Conservation (phyloP, 352 stramenopile genomes). For the Pythium phragmitis region DNA sequence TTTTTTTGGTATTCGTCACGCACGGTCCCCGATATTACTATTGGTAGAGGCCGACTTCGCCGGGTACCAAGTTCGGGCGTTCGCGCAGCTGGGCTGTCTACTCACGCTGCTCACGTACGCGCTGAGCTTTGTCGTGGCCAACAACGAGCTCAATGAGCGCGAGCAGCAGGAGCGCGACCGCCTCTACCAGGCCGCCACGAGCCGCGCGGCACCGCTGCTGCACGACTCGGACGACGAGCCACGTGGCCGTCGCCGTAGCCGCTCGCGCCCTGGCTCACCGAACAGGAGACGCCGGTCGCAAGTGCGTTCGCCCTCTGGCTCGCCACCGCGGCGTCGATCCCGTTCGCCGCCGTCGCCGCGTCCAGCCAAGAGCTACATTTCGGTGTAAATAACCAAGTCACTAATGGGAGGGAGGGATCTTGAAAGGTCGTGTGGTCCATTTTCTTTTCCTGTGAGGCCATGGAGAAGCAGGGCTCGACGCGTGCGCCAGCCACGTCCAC, state of each 20-base stretch:
- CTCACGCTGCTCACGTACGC: slow-evolving; percentile 53
- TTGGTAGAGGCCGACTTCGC: slow-evolving; percentile 39
- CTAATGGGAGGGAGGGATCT: background rate
- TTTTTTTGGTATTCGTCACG: background rate
- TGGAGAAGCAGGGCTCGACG: slow-evolving; percentile 22
- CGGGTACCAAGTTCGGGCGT: slow-evolving; percentile 56
- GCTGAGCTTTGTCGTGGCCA: slow-evolving; percentile 51
- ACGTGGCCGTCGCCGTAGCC: slow-evolving; percentile 6
- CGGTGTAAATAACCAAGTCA: slow-evolving; percentile 7
- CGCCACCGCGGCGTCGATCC: slow-evolving; percentile 19
- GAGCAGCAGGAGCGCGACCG: slow-evolving; percentile 29
- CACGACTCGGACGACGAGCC: slow-evolving; percentile 1
- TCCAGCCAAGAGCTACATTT: slow-evolving; percentile 13
- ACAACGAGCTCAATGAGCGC: slow-evolving; percentile 36
- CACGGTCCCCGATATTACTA: background rate
- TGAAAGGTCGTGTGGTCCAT: slow-evolving; percentile 14
- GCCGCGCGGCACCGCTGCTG: slow-evolving; percentile 4
- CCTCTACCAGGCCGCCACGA: slow-evolving; percentile 18
- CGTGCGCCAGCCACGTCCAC: slow-evolving; percentile 12
- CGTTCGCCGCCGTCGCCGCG: background rate
- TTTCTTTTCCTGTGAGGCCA: background rate
- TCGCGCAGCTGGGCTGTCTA: slow-evolving; percentile 55
- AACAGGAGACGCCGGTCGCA: slow-evolving; percentile 5
- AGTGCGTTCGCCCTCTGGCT: slow-evolving; percentile 22
- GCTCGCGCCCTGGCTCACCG: slow-evolving; percentile 15